Evolutionary conservation across 768 basidiomycete species (phyloP), one percentile per base, ranked within the genome.

Genomic region (Chalciporus chontae): DNA sequence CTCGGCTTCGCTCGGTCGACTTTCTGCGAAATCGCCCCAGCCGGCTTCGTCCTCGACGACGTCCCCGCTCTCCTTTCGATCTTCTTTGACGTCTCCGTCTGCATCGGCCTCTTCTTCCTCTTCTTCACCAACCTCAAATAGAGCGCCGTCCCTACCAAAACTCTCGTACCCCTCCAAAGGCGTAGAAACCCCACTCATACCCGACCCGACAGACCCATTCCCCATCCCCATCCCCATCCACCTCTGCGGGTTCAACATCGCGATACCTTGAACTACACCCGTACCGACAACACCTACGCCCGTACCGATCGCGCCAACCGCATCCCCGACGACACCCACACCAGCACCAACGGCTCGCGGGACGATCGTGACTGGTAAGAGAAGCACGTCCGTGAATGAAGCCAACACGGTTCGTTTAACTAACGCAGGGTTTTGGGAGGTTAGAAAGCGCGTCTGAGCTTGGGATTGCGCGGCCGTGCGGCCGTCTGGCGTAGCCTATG

Each of bases 311-410:
- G 21, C 21, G 21, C 21, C 89, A 83, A 0, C 64, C 1, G 76
- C 83, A n/a, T 78, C 84, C 8, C 85, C 84, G 7, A 87, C 83
- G 0, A 61, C 71, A 10, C 85, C 83, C 1, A 87, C 88, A 0
- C 85, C 84, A 3, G 84, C 83, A 17, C 84, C 84, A 5, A 80
- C 78, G 1, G 86, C 83, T 13, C 89, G 83, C 0, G 95, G 95
- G 2, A 98, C 94, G 64, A 98, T 95, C 1, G 94, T 96, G 15
- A 99, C 96, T 0, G 96, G 95, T 0, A 98, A 74, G 0, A 98
- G 73, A 6, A 99, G 82, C 1, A 92, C 79, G 52, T 90, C 85
- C 3, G 90, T 89, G 68, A 99, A 98, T 0, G 92, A 90, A 0
- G 93, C 40, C 13, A 47, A 21, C 39, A 32, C n/a, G 15, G 13